A percentile compares a stretch with the other conserved stretches of the same genome.
Evolutionary conservation across 2,329 filamentous ascomycete species (phyloP).

Genomic region (Fonsecaea pedrosoi): DNA sequence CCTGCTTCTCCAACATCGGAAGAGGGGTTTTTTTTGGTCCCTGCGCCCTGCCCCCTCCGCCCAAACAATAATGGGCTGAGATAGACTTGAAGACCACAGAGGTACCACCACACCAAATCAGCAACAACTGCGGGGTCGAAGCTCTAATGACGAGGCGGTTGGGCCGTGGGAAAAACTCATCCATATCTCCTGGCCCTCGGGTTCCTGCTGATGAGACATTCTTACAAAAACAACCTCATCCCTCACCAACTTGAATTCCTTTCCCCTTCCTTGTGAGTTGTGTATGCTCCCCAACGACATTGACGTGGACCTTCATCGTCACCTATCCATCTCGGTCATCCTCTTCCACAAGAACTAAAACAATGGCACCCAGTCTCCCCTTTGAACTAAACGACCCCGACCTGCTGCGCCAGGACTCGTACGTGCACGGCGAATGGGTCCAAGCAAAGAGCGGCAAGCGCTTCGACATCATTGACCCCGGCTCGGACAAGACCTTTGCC

Average conservation of each 20-base stretch:
- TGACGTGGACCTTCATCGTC: neutral
- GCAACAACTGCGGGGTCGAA: conserved; percentile 18
- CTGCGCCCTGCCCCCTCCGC: neutral
- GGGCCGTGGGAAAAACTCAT: neutral
- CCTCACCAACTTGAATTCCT: neutral
- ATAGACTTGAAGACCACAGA: neutral
- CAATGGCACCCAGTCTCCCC: conserved; percentile 42
- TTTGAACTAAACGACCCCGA: conserved; percentile 56
- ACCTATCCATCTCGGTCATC: neutral
- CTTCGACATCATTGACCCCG: conserved; percentile 62
- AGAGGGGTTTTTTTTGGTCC: conserved; percentile 7
- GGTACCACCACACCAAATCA: neutral
- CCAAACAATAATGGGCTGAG: neutral
- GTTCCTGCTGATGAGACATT: neutral
- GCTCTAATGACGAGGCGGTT: conserved; percentile 6
- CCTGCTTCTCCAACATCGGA: conserved; percentile 7
- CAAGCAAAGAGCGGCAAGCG: conserved; percentile 55
- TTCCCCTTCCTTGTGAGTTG: neutral
- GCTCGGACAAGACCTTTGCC: conserved; percentile 59
- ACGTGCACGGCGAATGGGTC: conserved; percentile 58
- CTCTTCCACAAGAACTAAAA: conserved; percentile 24
- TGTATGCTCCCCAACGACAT: neutral
- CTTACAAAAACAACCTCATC: conserved; percentile 8
- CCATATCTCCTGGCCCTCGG: neutral
- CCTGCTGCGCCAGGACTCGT: conserved; percentile 59